A percentile compares a stretch with the other conserved stretches of the same genome.
These are phyloP conservation scores for Rhodofomes roseus DNA, from an alignment of 1,284 basidiomycete species.

Conservation along the genomic window DNA sequence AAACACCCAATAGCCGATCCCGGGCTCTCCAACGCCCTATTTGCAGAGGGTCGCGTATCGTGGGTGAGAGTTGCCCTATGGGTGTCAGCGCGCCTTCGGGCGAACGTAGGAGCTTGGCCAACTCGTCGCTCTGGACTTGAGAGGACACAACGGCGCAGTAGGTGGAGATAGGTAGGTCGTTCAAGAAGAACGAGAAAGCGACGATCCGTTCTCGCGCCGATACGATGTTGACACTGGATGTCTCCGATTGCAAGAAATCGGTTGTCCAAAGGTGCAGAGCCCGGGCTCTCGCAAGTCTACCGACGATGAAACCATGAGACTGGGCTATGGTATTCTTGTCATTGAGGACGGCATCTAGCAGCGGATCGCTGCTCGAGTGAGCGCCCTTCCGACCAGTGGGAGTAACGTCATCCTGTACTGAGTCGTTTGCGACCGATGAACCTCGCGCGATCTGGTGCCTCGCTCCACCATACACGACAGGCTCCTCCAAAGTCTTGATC, in stretches of 20 bases:
- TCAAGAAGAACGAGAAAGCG: constrained; percentile 49
- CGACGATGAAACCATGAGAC: constrained; percentile 64
- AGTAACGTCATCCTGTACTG: constrained; percentile 33
- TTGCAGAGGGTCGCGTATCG: constrained; percentile 47
- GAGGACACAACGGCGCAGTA: constrained; percentile 63
- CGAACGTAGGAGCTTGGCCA: constrained; percentile 43
- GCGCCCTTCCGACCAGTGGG: constrained; percentile 46
- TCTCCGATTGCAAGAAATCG: constrained; percentile 39
- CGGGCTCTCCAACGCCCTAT: constrained; percentile 54
- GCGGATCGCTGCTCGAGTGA: constrained; percentile 43
- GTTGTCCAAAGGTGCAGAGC: constrained; percentile 58
- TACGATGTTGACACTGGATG: constrained; percentile 41
- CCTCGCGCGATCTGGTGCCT: constrained; percentile 34
- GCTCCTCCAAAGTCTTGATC: constrained; percentile 46
- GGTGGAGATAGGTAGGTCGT: constrained; percentile 54
- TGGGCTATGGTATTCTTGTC: constrained; percentile 67
- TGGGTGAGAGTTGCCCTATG: constrained; percentile 46
- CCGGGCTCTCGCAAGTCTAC: constrained; percentile 57
- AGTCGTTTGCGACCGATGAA: constrained; percentile 36
- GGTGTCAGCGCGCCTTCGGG: constrained; percentile 43
- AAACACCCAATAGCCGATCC: constrained; percentile 53
- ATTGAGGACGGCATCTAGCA: constrained; percentile 57
- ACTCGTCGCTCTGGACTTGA: constrained; percentile 45
- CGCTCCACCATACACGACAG: constrained; percentile 48
- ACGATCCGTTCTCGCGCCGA: constrained; percentile 53